Conservation (phyloP, 495 filamentous ascomycete genomes). For the Pseudoneurospora amorphoporcata region DNA sequence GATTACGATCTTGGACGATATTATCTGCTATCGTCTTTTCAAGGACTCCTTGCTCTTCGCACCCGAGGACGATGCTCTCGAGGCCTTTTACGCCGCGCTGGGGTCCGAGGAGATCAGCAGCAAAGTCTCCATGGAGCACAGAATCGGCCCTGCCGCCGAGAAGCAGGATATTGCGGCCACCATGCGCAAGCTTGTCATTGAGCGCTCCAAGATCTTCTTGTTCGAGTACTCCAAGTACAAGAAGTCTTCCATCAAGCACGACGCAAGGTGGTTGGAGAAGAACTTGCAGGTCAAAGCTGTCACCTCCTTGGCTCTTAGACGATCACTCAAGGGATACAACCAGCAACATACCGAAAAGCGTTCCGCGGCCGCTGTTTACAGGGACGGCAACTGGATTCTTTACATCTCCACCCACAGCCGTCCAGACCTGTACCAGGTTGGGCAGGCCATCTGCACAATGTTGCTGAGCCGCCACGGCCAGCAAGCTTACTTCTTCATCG, state of each 20-base stretch:
- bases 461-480: constrained; percentile 76
- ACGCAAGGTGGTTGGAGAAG: constrained; percentile 80
- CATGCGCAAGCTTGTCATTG: constrained; percentile 68
- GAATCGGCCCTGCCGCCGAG: constrained; percentile 36
- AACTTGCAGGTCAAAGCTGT: constrained; percentile 72
- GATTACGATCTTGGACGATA: constrained; percentile 78
- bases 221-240: constrained; percentile 51
- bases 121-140: constrained; percentile 50
- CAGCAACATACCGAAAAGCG: constrained; percentile 58
- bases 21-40: constrained; percentile 74
- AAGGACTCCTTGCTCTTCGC: constrained; percentile 69
- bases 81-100: constrained; percentile 67
- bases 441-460: constrained; percentile 65
- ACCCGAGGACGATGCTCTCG: constrained; percentile 77
- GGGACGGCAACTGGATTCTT: constrained; percentile 23
- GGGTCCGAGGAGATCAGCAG: constrained; percentile 48
- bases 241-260: constrained; percentile 66
- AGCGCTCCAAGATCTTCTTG: constrained; percentile 79
- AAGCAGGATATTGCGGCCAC: constrained; percentile 41
- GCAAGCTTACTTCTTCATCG: constrained; percentile 74
- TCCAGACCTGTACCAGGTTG: constrained; percentile 81
- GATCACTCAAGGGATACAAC: constrained; percentile 56
- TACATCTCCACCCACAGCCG: constrained; percentile 44
- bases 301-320: constrained; percentile 58
- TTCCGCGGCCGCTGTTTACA: constrained; percentile 46